phyloP scores from a whole-genome alignment of 805 yeast genomes.

The Clavispora phyllophila region DNA sequence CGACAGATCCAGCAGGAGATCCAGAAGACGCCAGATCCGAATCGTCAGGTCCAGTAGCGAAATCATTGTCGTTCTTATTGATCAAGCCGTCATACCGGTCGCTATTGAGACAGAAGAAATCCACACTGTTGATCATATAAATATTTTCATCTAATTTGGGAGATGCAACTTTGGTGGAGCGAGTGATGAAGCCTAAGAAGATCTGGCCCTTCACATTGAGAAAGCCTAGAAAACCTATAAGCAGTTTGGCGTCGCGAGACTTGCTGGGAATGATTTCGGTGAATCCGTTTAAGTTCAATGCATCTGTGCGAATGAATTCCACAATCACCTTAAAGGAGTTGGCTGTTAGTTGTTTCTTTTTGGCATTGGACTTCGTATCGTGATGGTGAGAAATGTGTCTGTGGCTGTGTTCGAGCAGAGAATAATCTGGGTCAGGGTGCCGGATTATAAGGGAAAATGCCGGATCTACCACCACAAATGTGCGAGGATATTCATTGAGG shows the following conservation, averaged over 20 bases:
- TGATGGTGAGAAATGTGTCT: constrained; percentile 14
- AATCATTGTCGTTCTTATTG: constrained; percentile 11
- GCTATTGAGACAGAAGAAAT: constrained; percentile 59
- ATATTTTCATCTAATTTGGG: constrained; percentile 53
- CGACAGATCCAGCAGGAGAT: constrained; percentile 42
- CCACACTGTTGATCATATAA: constrained; percentile 52
- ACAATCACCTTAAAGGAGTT: constrained; percentile 35
- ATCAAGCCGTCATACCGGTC: constrained; percentile 46
- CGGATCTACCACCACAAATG: constrained; percentile 59
- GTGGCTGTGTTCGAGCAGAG: constrained; percentile 14
- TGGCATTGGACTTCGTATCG: constrained; percentile 11
- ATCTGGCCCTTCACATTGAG: constrained; percentile 49
- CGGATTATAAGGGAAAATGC: constrained; percentile 57
- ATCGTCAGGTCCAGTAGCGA: constrained; percentile 14
- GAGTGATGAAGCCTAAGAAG: constrained; percentile 56
- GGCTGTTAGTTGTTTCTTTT: constrained; percentile 15
- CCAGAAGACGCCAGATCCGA: constrained; percentile 11
- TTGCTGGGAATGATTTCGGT: constrained; percentile 37
- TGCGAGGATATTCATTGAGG: constrained; percentile 60
- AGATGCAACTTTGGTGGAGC: constrained; percentile 51
- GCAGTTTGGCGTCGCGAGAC: constrained; percentile 17
- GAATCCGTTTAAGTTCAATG: constrained; percentile 36
- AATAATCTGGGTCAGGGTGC: constrained; percentile 35
- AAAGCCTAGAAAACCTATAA: constrained; percentile 61
- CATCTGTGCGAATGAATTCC: constrained; percentile 45